These are phyloP conservation scores for Novymonas esmeraldas DNA, from an alignment of 208 protist genomes.

Conservation along the genomic window DNA sequence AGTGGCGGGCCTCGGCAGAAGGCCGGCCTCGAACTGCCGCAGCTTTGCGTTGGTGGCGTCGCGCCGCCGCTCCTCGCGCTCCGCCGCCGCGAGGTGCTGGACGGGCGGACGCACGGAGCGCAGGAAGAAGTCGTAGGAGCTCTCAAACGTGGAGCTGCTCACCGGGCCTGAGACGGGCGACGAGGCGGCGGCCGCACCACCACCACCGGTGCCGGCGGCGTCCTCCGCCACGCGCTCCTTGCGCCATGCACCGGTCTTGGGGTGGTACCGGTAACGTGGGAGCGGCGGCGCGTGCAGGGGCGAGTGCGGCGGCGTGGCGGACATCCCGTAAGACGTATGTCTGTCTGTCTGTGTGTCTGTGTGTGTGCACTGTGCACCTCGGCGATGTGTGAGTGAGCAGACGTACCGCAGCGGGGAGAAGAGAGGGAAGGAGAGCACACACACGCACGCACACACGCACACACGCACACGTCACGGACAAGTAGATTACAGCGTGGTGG, in stretches of 20 bases:
- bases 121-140: constrained; percentile 74
- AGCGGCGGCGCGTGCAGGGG: constrained; percentile 42
- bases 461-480: neutral
- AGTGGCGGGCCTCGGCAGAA: constrained; percentile 12
- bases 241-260: constrained; percentile 38
- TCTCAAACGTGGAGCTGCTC: constrained; percentile 34
- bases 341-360: neutral
- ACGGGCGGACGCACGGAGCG: constrained; percentile 32
- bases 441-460: neutral
- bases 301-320: constrained; percentile 10
- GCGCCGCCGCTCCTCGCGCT: constrained; percentile 19
- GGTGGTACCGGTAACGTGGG: constrained; percentile 50
- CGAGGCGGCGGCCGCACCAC: neutral
- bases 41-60: constrained; percentile 30
- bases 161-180: neutral
- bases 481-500: too few relatives aligned
- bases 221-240: constrained; percentile 21
- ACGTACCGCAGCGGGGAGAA: neutral
- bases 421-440: neutral
- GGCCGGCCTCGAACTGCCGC: constrained; percentile 39
- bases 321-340: neutral
- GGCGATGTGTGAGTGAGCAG: neutral
- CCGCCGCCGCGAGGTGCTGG: constrained; percentile 6
- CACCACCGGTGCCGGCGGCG: neutral
- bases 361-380: too few relatives aligned